Evolutionary conservation across 768 basidiomycete species (phyloP), one percentile per base, ranked within the genome.

Genomic region (Suillus subaureus): DNA sequence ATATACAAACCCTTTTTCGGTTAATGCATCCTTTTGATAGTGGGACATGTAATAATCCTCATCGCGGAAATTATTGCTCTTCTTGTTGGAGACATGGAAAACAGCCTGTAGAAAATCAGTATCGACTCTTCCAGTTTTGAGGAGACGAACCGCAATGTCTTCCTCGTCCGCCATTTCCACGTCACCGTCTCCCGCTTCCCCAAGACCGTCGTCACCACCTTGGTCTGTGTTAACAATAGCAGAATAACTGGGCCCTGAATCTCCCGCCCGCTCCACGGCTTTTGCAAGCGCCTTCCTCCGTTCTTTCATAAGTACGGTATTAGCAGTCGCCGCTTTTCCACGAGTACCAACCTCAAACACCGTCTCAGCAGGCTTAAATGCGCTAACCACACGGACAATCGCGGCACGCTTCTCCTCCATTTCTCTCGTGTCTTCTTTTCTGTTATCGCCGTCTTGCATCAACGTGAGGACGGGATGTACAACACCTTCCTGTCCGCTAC

Each of bases 21-120:
- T 89, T 61, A 84, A 81, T 42, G 92, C 90, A 66, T 90, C 94
- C 72, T 92, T 93, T 75, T 96, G 94, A 71, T 90, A 89, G 80
- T 99, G 89, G 2, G 93, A 91, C 86, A 99, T 89, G 78, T 96
- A 99, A 72, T 94, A 97, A 43, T 93, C 89, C 3, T 88, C 83
- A 70, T 98, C 96, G 12, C 87, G 87, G 77, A 83, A 96, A 49
- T 78, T 80, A 18, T 81, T 81, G 12, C 68, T 70, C 60, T 80
- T 86, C 71, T 81, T 83, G 63, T 74, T 79, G 47, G 83, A 79
- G 21, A 79, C 81, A 28, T 89, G 84, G 68, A 94, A 93, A 15
- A 90, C 90, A 35, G 84, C 86, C 91, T 93, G 70, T 13, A 40
- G 45, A 61, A 67, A 35, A 23, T 35, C 60, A 42, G 13, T 70